Base-by-base conservation (phyloP, 2,329 filamentous ascomycete species). In the Penicillium vulpinum region DNA sequence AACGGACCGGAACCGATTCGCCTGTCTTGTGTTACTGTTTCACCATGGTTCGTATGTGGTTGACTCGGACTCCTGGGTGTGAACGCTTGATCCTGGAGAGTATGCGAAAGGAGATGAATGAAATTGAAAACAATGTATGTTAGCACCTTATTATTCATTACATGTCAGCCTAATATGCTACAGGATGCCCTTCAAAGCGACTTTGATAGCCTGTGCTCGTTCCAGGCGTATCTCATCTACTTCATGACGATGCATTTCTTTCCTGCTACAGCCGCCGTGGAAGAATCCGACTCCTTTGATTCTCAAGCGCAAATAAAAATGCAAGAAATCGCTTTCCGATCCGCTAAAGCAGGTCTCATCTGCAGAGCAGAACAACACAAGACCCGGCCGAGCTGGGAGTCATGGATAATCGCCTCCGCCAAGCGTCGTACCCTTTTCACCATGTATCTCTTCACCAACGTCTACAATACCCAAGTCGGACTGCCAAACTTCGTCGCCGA, bases 151-250 rank as follows among this genome's bases (percentile, higher is more conserved):
- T 6, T 40, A 2, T 51, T 29, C 21, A 7, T 36, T n/a, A 4
- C 22, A 36, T 5, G 0, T 21, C 13, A 33, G 2, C 4, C 45
- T 55, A 38, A 53, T 13, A 28, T 26, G 7, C n/a, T 2, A 21
- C 21, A 54, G 18, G 41, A 54, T 35, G 26, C 69, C 70, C 16
- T 33, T 22, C 33, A 15, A 22, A 64, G 53, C 43, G 62, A 71
- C 18, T 60, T 69, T 28, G 62, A 68, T 6, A 66, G 75, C 0
- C 74, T 85, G 0, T 73, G 75, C 0, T 70, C 77, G 1, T 82
- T 83, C 38, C 83, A 85, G 59, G 79, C 81, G 0, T 83, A 82
- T 62, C 68, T 85, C 3, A 73, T 84, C n/a, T 83, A 83, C 57
- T 67, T 75, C 2, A 76, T 85, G 65, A 71, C 80, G 2, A 47